phyloP scores from a whole-genome alignment of 2,329 filamentous ascomycete genomes.

The Colletotrichum kahawae region DNA sequence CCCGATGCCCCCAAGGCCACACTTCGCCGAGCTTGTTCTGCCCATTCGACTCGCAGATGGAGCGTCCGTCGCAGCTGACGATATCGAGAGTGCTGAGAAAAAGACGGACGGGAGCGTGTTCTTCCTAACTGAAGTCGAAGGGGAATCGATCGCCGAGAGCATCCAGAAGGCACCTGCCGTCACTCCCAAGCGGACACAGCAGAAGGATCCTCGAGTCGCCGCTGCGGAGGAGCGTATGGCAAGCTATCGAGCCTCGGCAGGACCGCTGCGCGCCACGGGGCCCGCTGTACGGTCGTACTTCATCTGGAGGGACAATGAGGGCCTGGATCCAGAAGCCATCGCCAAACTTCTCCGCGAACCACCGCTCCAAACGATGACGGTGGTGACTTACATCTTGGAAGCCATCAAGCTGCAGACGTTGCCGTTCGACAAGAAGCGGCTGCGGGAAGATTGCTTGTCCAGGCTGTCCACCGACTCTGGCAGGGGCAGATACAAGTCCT shows the following conservation, averaged over 20 bases:
- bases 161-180: slow-evolving; percentile 11
- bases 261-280: slow-evolving; percentile 22
- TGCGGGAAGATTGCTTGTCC: slow-evolving; percentile 50
- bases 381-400: slow-evolving; percentile 63
- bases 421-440: slow-evolving; percentile 50
- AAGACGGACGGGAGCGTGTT: slow-evolving; percentile 26
- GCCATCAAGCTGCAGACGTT: slow-evolving; percentile 57
- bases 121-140: slow-evolving; percentile 27
- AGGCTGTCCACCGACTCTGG: slow-evolving; percentile 29
- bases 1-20: slow-evolving; percentile 74
- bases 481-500: slow-evolving; percentile 27
- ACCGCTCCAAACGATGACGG: slow-evolving; percentile 60
- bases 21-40: slow-evolving; percentile 68
- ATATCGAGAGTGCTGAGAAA: slow-evolving; percentile 30
- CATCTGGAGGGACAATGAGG: slow-evolving; percentile 63
- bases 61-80: slow-evolving; percentile 31
- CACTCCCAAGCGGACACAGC: not conserved
- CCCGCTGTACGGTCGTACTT: slow-evolving; percentile 62
- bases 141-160: slow-evolving; percentile 11
- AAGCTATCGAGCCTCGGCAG: slow-evolving; percentile 39
- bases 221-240: slow-evolving; percentile 46
- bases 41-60: slow-evolving; percentile 65
- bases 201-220: slow-evolving; percentile 46
- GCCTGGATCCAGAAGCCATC: slow-evolving; percentile 52
- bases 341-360: slow-evolving; percentile 64